Conservation (phyloP, 305 asterid genomes). For the Solanum hybrid region DNA sequence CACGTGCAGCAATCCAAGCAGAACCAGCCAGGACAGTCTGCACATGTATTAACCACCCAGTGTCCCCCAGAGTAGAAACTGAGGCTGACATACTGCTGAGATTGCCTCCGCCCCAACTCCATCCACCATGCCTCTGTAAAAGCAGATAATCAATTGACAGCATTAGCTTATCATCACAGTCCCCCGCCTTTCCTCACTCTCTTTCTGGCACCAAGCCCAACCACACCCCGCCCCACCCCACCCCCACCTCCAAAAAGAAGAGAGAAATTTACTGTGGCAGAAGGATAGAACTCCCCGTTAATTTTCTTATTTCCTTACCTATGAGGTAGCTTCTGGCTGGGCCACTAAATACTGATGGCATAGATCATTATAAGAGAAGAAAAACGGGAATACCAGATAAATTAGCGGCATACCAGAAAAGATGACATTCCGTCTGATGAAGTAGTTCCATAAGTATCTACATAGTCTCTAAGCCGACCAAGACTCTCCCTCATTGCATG, state of each 20-base stretch:
- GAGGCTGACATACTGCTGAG: slow-evolving; percentile 99
- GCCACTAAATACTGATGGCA: not conserved
- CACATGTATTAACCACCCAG: slow-evolving; percentile 96
- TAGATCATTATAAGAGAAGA: not conserved
- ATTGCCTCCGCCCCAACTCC: slow-evolving; percentile 99
- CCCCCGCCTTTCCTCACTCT: not conserved
- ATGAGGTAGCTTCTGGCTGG: not conserved
- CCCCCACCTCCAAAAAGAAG: not conserved
- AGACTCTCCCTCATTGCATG: slow-evolving; percentile 98
- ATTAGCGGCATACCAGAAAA: slow-evolving; percentile 57
- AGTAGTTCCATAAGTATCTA: slow-evolving; percentile 89
- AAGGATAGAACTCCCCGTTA: not conserved
- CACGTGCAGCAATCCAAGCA: slow-evolving; percentile 99
- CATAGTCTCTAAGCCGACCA: slow-evolving; percentile 80
- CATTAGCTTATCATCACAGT: not conserved
- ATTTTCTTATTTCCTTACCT: not conserved
- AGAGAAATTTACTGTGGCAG: not conserved
- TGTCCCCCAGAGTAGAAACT: slow-evolving; percentile 92
- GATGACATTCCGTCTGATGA: slow-evolving; percentile 98
- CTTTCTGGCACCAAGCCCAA: not conserved
- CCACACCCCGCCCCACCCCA: not conserved
- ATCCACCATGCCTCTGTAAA: slow-evolving; percentile 88
- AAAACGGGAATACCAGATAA: not conserved
- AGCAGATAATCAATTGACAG: slow-evolving; percentile 10
- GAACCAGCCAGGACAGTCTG: slow-evolving; percentile 97